Base-by-base conservation (phyloP, 495 filamentous ascomycete genomes). In the Neurospora sp. region DNA sequence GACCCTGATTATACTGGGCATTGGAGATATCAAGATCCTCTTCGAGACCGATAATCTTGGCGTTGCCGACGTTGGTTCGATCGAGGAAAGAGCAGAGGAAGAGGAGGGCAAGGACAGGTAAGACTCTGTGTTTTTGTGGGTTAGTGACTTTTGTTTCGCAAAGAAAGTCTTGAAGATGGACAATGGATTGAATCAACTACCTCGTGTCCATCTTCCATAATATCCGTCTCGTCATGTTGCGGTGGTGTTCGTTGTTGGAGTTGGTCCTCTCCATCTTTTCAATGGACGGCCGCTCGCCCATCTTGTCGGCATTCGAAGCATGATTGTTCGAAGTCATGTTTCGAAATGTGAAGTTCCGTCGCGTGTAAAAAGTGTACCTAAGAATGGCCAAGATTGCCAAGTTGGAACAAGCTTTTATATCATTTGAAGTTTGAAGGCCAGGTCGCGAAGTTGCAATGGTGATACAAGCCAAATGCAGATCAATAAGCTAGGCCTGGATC, bases 31-130 rank as follows among this genome's bases (percentile, higher is more conserved):
- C 72, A 1, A 96, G 85, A 74, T 90, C 87, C n/a, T 81, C 77
- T 72, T 90, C 82, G 7, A 96, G 85, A 35, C 91, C 90, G 74
- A 89, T 89, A 48, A 96, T 87, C 77, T 91, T 92, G 14, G 94
- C 94, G 83, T 97, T 97, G 62, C 94, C 94, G 41, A 94, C 91
- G 76, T 92, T 93, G 12, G 89, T 87, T 79, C 93, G 87, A 79
- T 95, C 93, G 48, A 97, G 86, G 81, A 97, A 97, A 27, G 84
- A 85, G 75, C 84, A 86, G 39, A 87, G 80, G 77, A 84, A 84
- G 38, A 86, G 77, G 35, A 86, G 73, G 10, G 84, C 81, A 59
- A 89, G 81, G 69, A 88, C 73, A 23, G 87, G 87, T 12, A 87
- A 76, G 42, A 87, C 84, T 71, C 84, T 86, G 27, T 23, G 85